These are phyloP conservation scores for Linum lewisii DNA, from an alignment of 345 rosid species.

Conservation along the genomic window DNA sequence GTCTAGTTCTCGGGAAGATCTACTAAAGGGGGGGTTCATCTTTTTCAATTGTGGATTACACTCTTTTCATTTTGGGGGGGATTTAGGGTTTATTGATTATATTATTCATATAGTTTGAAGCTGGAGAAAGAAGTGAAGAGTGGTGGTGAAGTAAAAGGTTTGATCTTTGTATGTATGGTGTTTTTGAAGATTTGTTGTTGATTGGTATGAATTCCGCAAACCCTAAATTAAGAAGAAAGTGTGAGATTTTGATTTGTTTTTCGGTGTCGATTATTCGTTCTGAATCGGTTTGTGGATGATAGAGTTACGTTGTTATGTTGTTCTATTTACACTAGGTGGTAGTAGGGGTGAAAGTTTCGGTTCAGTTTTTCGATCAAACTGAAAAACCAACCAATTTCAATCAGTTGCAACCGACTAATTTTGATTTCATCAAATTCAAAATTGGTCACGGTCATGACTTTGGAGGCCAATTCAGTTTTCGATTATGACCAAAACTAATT, in stretches of 20 bases:
- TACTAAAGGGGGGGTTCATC: constrained; percentile 34
- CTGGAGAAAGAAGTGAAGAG: not conserved
- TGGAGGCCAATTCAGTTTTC: too few species aligned
- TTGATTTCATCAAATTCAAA: too few species aligned
- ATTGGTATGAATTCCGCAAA: not conserved
- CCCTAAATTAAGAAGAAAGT: not conserved
- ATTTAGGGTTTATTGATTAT: not conserved
- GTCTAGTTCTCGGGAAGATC: constrained; percentile 66
- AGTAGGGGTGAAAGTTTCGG: too few species aligned
- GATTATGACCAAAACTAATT: too few species aligned
- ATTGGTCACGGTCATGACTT: too few species aligned
- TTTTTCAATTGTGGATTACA: not conserved
- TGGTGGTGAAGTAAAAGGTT: not conserved
- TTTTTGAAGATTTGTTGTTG: not conserved
- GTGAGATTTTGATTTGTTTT: not conserved
- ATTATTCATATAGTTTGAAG: not conserved
- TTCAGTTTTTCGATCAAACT: too few species aligned
- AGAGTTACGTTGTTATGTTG: too few species aligned
- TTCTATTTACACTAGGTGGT: too few species aligned
- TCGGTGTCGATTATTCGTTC: not conserved
- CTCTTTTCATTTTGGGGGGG: not conserved
- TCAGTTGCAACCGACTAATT: too few species aligned
- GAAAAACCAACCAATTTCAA: too few species aligned
- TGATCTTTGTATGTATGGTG: not conserved
- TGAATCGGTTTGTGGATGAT: too few species aligned